Evolutionary conservation across 257 asterid genomes (phyloP), one percentile per base, ranked within the genome.

Genomic region (Solanum clarkiae): DNA sequence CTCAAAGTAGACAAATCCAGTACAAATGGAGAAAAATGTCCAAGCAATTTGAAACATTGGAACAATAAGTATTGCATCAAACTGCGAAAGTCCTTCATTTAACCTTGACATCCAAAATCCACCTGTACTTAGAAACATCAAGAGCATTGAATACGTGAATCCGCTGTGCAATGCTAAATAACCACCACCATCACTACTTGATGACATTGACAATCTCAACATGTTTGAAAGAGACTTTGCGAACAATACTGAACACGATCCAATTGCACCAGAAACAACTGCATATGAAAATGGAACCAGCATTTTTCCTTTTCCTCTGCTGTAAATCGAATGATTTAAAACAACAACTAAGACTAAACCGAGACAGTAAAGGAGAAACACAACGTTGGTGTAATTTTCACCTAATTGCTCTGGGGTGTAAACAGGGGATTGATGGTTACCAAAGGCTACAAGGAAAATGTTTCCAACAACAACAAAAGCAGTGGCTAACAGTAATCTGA

Each of bases 61-160:
- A 86, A 96, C 99, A 53, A 96, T 96, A 86, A 94, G 97, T 85
- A 94, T 96, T 77, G 98, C 98, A 87, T 96, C 99, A 87, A 94
- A 96, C 81, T 93, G 92, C 47, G 98, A 93, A 80, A 96, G 85
- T 80, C 99, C 99, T 91, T 96, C 96, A 82, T 96, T 94, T 87
- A 96, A 89, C 89, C 98, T 91, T 55, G 99, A 92, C 99, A 96
- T 96, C 99, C 99, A 96, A 90, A 96, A 96, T 83, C 99, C 99
- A 84, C 98, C 99, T 74, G 99, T 96, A 86, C 97, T 93, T 14
- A 93, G 92, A 90, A 94, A 96, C 84, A 93, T 79, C 84, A 96
- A 87, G 82, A 96, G 93, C 93, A 93, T 91, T 66, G 98, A 94
- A 90, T 93, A 96, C 7, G 97, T 96, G 91, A 96, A 96, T 95